Evolutionary conservation across 1,284 basidiomycete species (phyloP), one percentile per base, ranked within the genome.

Genomic region (Heliocybe sulcata): DNA sequence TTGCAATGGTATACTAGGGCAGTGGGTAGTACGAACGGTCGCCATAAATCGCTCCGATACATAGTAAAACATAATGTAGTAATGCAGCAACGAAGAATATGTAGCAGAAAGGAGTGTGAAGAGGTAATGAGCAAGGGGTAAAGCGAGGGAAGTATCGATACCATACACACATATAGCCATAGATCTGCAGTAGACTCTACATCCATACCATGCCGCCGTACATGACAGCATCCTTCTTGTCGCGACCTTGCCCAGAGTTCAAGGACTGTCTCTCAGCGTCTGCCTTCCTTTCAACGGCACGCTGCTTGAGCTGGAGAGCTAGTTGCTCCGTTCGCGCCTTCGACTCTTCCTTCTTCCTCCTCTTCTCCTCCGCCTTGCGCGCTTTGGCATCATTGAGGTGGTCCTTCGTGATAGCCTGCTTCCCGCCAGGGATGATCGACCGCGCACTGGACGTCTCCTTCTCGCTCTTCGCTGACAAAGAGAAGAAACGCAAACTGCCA

Each of bases 281-380:
- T 11, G 65, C 60, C 11, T 58, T 57, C 54, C 65, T 20, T 66
- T 68, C 25, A 65, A 61, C 53, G 65, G 59, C 42, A 67, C 65
- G 16, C 47, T 69, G 66, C 58, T 71, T 73, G 56, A 74, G 64
- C 38, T 77, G 72, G 53, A 69, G 65, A n/a, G 76, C 75, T 31
- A 78, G 63, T 50, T 67, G 67, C 55, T 77, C 74, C 16, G 68
- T 64, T 59, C 67, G 68, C 52, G 64, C 67, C 58, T 69, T 70
- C 55, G 70, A 70, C 54, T 75, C 73, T 45, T 72, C 74, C 68
- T 77, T 77, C 63, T 73, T 76, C 59, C 69, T 67, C 59, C 61
- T 66, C 65, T 79, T 77, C 58, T 72, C 72, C 57, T 79, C 75
- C 8, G 62, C 62, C 55, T 72, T 75, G 35, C 62, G 60, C 45